A percentile compares a stretch with the other conserved stretches of the same genome.
These are phyloP conservation scores for Coemansia sp. DNA, from an alignment of 192 early-diverging fungal species.

Conservation along the genomic window DNA sequence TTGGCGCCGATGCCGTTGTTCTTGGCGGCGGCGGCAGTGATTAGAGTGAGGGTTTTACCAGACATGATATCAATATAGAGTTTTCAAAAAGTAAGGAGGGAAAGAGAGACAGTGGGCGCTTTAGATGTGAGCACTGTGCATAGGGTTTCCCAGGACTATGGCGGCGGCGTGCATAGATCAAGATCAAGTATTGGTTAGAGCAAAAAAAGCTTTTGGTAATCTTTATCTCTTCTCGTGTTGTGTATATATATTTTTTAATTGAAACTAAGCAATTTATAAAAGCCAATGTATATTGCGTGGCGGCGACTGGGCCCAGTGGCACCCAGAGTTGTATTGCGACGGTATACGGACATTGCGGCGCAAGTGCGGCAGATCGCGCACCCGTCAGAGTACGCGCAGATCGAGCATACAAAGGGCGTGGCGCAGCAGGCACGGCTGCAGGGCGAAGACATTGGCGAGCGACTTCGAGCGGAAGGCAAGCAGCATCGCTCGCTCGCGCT, in stretches of 20 bases:
- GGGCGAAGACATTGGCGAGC: slow-evolving; percentile 5
- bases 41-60: slow-evolving; percentile 52
- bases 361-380: slow-evolving; percentile 30
- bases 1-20: slow-evolving; percentile 77
- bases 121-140: neutral
- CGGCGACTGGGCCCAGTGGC: neutral
- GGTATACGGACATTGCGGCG: neutral
- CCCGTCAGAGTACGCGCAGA: slow-evolving; percentile 27
- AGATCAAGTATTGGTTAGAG: neutral
- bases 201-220: neutral
- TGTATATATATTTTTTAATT: neutral
- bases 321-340: neutral
- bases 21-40: slow-evolving; percentile 75
- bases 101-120: neutral
- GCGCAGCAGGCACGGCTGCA: slow-evolving; percentile 8
- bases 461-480: neutral
- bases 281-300: neutral
- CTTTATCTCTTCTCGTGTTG: neutral
- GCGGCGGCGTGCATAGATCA: neutral
- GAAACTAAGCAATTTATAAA: neutral
- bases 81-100: neutral
- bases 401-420: slow-evolving; percentile 17
- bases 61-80: slow-evolving; percentile 12
- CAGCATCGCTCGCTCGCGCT: neutral
- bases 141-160: neutral